Evolutionary conservation across 192 early-diverging fungal genomes (phyloP).

Genomic region (Coemansia sp.): DNA sequence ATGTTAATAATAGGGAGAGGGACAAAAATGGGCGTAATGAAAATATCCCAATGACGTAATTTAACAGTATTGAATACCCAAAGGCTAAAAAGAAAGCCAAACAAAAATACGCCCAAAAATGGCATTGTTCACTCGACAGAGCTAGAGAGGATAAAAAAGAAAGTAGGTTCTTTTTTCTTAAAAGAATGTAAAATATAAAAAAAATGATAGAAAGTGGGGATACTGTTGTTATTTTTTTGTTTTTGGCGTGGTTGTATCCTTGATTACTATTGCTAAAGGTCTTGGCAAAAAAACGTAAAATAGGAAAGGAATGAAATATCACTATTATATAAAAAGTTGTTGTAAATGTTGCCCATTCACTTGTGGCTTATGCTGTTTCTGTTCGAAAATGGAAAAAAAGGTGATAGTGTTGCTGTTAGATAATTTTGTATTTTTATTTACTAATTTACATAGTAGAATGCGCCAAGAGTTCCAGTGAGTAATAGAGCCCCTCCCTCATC

Average conservation of each 20-base stretch:
- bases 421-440: neutral
- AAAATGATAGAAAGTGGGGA: neutral
- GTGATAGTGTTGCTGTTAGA: neutral
- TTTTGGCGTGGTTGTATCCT: neutral
- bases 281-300: neutral
- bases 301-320: neutral
- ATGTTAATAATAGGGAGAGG: too few species aligned
- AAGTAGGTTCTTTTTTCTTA: too few species aligned
- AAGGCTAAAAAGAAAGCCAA: too few species aligned
- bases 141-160: too few species aligned
- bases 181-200: neutral
- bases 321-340: too few species aligned
- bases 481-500: conserved; percentile 1
- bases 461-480: conserved; percentile 4
- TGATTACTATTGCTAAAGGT: neutral
- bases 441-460: neutral
- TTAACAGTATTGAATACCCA: too few species aligned
- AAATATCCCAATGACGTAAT: too few species aligned
- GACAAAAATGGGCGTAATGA: too few species aligned
- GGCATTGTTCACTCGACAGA: too few species aligned
- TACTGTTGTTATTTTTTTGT: neutral
- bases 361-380: conserved; percentile 2
- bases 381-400: too few species aligned
- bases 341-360: too few species aligned
- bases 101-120: too few species aligned